phyloP scores from a whole-genome alignment of 2,329 filamentous ascomycete species.

The Ophiostoma novo-ulmi region DNA sequence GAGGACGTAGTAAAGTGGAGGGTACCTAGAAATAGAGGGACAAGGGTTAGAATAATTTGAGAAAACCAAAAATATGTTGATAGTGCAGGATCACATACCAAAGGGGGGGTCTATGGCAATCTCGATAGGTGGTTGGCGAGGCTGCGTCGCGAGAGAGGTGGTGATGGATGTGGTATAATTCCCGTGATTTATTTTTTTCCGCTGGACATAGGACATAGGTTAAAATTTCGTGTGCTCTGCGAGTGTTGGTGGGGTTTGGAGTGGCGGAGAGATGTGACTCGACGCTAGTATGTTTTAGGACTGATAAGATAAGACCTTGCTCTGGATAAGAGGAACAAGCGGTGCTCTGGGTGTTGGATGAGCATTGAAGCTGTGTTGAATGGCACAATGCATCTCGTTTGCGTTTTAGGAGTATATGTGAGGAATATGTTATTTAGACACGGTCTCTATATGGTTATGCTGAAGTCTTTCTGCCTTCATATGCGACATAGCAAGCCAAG shows the following conservation, averaged over 20 bases:
- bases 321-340: not conserved
- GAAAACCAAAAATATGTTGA: not conserved
- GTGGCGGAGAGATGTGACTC: conserved; percentile 22
- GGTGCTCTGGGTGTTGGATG: not conserved
- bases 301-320: conserved; percentile 26
- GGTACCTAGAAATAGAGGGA: not conserved
- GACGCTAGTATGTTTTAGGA: conserved; percentile 23
- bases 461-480: too few species aligned
- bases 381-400: not conserved
- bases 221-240: conserved; percentile 29
- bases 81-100: conserved; percentile 12
- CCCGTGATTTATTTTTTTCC: conserved; percentile 24
- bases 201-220: conserved; percentile 19
- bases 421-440: too few species aligned
- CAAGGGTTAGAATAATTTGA: not conserved
- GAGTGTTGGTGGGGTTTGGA: conserved; percentile 26
- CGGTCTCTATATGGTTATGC: too few species aligned
- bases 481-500: too few species aligned
- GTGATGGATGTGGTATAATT: conserved; percentile 21
- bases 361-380: not conserved
- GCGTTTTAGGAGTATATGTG: not conserved
- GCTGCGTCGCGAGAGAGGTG: conserved; percentile 21
- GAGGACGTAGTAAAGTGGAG: not conserved
- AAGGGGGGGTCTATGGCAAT: conserved; percentile 10
- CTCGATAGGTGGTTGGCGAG: conserved; percentile 19